These are phyloP conservation scores for Beta macrorhiza DNA, from an alignment of 179 eudicot species.

Conservation along the genomic window DNA sequence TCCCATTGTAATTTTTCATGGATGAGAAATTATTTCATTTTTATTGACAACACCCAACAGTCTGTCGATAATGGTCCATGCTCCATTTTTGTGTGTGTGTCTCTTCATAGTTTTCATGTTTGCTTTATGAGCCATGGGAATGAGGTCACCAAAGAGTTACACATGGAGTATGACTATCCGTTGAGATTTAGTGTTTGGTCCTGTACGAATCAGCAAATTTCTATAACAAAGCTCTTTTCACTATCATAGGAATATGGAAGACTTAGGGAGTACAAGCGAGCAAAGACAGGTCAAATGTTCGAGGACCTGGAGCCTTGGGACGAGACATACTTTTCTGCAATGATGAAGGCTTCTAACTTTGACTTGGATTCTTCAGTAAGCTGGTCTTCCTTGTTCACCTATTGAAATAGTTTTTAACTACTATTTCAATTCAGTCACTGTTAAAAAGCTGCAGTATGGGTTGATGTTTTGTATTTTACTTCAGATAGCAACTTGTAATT, in stretches of 20 bases:
- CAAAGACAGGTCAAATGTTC: conserved; percentile 41
- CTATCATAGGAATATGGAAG: conserved; percentile 58
- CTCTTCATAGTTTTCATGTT: not conserved
- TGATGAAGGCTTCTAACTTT: conserved; percentile 69
- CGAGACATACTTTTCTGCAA: conserved; percentile 72
- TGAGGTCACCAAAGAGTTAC: not conserved
- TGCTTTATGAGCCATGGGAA: not conserved
- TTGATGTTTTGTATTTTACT: not conserved
- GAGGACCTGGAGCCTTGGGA: conserved; percentile 94
- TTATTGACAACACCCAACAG: not conserved
- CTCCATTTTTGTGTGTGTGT: not conserved
- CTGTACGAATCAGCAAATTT: not conserved
- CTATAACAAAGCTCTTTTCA: not conserved
- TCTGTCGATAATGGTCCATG: not conserved
- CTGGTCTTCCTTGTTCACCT: not conserved
- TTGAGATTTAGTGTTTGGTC: not conserved
- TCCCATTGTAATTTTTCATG: not conserved
- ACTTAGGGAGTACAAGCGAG: conserved; percentile 62
- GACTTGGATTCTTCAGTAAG: conserved; percentile 74
- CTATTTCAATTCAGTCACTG: not conserved
- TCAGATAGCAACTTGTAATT: not conserved
- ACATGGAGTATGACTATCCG: not conserved
- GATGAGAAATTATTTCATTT: not conserved
- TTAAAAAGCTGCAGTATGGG: not conserved
- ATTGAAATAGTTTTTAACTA: conserved; percentile 6